These are phyloP conservation scores for Blastobotrys proliferans DNA, from an alignment of 1,139 yeast species.

Conservation along the genomic window DNA sequence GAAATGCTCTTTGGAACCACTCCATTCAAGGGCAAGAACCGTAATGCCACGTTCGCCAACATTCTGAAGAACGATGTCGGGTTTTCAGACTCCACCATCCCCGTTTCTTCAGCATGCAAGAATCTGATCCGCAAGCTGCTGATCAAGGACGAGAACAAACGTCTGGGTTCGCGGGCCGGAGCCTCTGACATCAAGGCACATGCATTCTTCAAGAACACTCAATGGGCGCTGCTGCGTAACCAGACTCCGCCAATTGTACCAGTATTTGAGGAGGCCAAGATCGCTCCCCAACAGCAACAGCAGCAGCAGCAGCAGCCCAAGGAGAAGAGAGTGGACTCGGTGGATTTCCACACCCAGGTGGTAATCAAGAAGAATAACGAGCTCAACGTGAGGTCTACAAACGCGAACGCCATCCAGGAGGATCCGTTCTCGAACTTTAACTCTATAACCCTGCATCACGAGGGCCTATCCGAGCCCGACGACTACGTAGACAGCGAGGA, in stretches of 20 bases:
- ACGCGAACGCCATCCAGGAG: background rate
- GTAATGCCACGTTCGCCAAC: conserved; percentile 86
- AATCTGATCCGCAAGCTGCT: conserved; percentile 73
- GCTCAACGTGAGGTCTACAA: conserved; percentile 7
- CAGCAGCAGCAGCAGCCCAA: conserved; percentile 14
- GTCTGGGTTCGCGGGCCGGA: conserved; percentile 88
- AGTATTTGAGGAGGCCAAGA: conserved; percentile 40
- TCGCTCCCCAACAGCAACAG: background rate
- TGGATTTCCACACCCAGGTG: conserved; percentile 12
- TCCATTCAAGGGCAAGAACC: conserved; percentile 86
- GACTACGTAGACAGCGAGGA: background rate
- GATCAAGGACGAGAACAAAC: conserved; percentile 80
- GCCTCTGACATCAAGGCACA: conserved; percentile 92
- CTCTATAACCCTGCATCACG: conserved; percentile 84
- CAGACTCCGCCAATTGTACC: conserved; percentile 96
- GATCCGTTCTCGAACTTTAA: conserved; percentile 89
- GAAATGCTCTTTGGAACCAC: conserved; percentile 96
- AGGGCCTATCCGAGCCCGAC: conserved; percentile 18
- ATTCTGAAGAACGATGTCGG: conserved; percentile 77
- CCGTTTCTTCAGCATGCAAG: conserved; percentile 71
- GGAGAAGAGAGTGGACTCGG: conserved; percentile 7
- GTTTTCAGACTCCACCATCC: conserved; percentile 45
- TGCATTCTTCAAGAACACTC: conserved; percentile 81
- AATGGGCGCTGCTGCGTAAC: conserved; percentile 92
- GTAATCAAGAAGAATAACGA: conserved; percentile 5